Evolutionary conservation across 2,329 filamentous ascomycete genomes (phyloP).

Genomic region (Pseudogymnoascus sp.): DNA sequence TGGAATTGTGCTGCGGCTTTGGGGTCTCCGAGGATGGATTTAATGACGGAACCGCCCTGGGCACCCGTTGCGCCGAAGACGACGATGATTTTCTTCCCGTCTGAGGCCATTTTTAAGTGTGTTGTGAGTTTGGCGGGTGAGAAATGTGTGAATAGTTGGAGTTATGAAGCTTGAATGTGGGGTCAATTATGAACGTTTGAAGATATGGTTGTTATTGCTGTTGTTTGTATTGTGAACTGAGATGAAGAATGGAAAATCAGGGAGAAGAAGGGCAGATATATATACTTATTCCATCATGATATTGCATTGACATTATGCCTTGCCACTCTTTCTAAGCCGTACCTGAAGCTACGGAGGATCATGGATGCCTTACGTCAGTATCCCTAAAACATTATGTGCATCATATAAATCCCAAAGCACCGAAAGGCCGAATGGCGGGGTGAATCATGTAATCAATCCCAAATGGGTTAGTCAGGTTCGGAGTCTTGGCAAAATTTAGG

Average conservation of each 20-base stretch:
- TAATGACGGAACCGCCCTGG: slow-evolving; percentile 47
- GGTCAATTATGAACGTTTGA: neutral
- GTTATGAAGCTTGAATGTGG: neutral
- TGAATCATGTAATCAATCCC: neutral
- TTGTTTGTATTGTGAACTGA: neutral
- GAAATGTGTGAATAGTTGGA: neutral
- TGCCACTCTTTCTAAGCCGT: neutral
- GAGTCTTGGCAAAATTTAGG: neutral
- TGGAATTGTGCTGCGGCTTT: slow-evolving; percentile 33
- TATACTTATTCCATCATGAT: neutral
- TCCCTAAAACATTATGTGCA: neutral
- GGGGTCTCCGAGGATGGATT: slow-evolving; percentile 41
- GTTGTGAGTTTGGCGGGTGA: neutral
- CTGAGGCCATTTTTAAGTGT: neutral
- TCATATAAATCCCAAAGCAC: neutral
- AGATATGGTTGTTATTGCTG: neutral
- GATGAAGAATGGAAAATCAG: neutral
- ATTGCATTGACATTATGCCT: neutral
- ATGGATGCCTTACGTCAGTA: neutral
- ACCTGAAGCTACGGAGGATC: neutral
- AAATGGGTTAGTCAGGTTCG: neutral
- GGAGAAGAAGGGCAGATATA: neutral
- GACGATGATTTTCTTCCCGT: slow-evolving; percentile 33
- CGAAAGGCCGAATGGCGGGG: neutral
- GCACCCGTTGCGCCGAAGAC: slow-evolving; percentile 43